Evolutionary conservation across 345 rosid species (phyloP), one percentile per base, ranked within the genome.

Genomic region (Sapria himalayana): DNA sequence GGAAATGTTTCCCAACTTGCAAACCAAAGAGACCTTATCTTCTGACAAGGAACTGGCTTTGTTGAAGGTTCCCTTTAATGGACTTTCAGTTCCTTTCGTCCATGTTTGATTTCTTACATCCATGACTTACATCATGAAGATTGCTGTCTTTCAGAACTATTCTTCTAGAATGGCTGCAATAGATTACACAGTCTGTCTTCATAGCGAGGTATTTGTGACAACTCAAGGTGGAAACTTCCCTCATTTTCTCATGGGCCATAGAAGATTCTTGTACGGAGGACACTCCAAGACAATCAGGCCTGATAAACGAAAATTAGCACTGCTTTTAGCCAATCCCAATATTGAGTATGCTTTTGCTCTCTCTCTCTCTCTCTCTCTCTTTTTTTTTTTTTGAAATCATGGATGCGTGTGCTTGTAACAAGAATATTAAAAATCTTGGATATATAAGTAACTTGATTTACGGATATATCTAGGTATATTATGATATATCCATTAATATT

Each of bases 131-230:
- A 32, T 41, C 43, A 24, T 14, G 15, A 15, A 29, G 22, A 19
- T 58, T 48, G 49, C 19, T 49, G 52, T 52, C 58, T 60, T 59
- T 35, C 67, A 91, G 99, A 80, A 80, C 62, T 91, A 58, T 54
- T 91, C 99, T 46, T 84, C 99, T 20, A 77, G 99, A 74, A 91
- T 84, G 95, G 99, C 99, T 54, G 99, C 99, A 0, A 78, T 91
- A 73, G 99, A 91, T 58, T 84, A 91, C 66, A 84, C 94, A 5
- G 99, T 91, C 45, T 91, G 99, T 65, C 99, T 91, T 61, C 89
- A 80, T 60, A 91, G 99, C 46, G 99, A 91, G 61, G 96, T 84
- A 10, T 91, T 91, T 70, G 94, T 84, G 58, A 91, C 99, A 14
- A 84, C 94, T 38, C 99, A 91, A 67, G 99, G 99, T 54, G 96